Conservation (phyloP, 768 basidiomycete genomes). For the Russula emetica region DNA sequence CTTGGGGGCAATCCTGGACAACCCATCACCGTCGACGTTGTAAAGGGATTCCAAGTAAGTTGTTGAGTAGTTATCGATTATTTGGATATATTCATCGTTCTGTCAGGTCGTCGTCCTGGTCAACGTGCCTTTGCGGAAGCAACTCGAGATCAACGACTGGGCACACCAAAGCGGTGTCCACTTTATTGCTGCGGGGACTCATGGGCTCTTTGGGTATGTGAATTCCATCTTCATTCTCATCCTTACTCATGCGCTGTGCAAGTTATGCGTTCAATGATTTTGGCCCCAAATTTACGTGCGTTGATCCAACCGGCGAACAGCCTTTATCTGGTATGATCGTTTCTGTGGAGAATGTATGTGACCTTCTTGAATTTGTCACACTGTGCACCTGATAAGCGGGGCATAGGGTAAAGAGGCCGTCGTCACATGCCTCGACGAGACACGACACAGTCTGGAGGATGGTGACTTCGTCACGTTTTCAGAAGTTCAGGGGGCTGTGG, state of each 20-base stretch:
- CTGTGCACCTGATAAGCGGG: conserved; percentile 11
- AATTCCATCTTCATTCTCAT: conserved; percentile 6
- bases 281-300: conserved; percentile 88
- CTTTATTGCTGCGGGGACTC: conserved; percentile 88
- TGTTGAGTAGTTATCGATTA: neutral
- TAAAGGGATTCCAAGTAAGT: conserved; percentile 82
- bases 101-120: conserved; percentile 84
- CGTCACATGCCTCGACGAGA: conserved; percentile 95
- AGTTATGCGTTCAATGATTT: conserved; percentile 97
- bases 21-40: conserved; percentile 71
- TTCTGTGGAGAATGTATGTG: conserved; percentile 74
- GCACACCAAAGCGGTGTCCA: conserved; percentile 84
- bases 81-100: conserved; percentile 1
- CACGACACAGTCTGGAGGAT: conserved; percentile 96
- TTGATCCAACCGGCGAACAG: conserved; percentile 97
- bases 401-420: conserved; percentile 78
- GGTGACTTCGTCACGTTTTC: conserved; percentile 96
- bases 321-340: conserved; percentile 94
- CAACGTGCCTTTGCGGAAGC: conserved; percentile 69
- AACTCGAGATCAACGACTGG: conserved; percentile 94
- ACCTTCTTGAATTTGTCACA: neutral
- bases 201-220: conserved; percentile 88
- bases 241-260: conserved; percentile 12
- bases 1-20: conserved; percentile 76
- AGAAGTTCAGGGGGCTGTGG: conserved; percentile 93